A percentile compares a stretch with the other conserved stretches of the same genome.
Conservation (phyloP, 1,139 yeast species). For the Candida neerlandica region DNA sequence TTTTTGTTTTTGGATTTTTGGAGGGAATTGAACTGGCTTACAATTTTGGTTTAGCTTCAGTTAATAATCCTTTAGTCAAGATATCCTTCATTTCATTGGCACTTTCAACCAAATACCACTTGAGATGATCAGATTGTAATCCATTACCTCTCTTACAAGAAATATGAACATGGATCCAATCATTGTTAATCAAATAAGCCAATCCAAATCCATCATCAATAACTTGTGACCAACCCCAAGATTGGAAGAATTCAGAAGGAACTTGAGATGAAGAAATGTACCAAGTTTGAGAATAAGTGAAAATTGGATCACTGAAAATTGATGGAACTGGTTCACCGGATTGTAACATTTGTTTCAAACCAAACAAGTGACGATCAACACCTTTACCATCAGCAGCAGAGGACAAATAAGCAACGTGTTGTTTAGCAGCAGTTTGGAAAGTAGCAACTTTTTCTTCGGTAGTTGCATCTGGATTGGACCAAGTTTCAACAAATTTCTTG, state of each 20-base stretch:
- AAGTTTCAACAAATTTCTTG: conserved; percentile 70
- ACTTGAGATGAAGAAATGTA: conserved; percentile 86
- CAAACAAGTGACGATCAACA: conserved; percentile 92
- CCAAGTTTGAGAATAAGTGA: conserved; percentile 80
- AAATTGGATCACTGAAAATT: conserved; percentile 76
- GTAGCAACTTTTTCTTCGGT: conserved; percentile 63
- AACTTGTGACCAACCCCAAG: conserved; percentile 97
- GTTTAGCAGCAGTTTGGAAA: conserved; percentile 71
- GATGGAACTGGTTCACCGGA: conserved; percentile 67
- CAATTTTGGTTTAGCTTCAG: conserved; percentile 31
- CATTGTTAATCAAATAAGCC: conserved; percentile 89
- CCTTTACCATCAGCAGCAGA: conserved; percentile 88
- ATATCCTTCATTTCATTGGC: conserved; percentile 81
- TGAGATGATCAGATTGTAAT: conserved; percentile 66
- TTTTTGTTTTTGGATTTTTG: background rate
- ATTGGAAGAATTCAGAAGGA: conserved; percentile 84
- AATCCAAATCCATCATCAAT: conserved; percentile 92
- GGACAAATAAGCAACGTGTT: conserved; percentile 74
- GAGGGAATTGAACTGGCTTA: conserved; percentile 8
- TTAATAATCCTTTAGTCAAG: conserved; percentile 45
- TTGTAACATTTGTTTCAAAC: conserved; percentile 72
- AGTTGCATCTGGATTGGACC: conserved; percentile 63
- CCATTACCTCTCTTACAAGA: conserved; percentile 74
- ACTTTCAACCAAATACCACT: conserved; percentile 70
- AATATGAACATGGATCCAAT: conserved; percentile 85